Evolutionary conservation across 139 green algal genomes (phyloP).

Genomic region (Coelastrella sp.): DNA sequence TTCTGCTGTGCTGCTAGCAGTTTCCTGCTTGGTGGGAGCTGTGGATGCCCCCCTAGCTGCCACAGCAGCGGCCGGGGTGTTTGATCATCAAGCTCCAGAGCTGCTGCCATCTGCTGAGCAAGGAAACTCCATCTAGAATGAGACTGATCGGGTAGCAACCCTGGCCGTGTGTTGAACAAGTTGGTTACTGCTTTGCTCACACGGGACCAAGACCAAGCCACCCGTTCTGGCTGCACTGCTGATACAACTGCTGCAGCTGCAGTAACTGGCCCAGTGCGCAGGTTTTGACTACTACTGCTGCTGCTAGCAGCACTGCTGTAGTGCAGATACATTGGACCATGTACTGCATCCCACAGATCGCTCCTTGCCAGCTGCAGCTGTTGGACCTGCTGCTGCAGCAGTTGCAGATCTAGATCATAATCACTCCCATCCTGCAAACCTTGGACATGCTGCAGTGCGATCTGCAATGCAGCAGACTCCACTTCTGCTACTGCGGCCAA

Average conservation of each 20-base stretch:
- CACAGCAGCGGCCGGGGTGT: constrained; percentile 84
- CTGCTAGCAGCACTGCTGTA: neutral
- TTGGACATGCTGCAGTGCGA: constrained; percentile 34
- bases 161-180: constrained; percentile 47
- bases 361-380: constrained; percentile 64
- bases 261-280: neutral
- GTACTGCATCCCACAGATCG: constrained; percentile 60
- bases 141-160: neutral
- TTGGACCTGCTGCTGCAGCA: neutral
- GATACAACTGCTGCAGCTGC: constrained; percentile 9
- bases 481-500: constrained; percentile 58
- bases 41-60: constrained; percentile 80
- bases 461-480: constrained; percentile 56
- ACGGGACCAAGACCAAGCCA: constrained; percentile 75
- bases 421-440: constrained; percentile 27
- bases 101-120: constrained; percentile 35
- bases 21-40: constrained; percentile 62
- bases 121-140: constrained; percentile 44
- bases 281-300: neutral
- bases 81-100: constrained; percentile 51
- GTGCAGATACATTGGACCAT: constrained; percentile 56
- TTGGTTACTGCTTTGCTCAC: constrained; percentile 60
- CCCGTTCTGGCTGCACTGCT: constrained; percentile 53
- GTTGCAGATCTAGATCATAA: too few species aligned
- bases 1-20: constrained; percentile 54